These are phyloP conservation scores for Phytophthora kernoviae DNA, from an alignment of 352 stramenopile species.

Conservation along the genomic window DNA sequence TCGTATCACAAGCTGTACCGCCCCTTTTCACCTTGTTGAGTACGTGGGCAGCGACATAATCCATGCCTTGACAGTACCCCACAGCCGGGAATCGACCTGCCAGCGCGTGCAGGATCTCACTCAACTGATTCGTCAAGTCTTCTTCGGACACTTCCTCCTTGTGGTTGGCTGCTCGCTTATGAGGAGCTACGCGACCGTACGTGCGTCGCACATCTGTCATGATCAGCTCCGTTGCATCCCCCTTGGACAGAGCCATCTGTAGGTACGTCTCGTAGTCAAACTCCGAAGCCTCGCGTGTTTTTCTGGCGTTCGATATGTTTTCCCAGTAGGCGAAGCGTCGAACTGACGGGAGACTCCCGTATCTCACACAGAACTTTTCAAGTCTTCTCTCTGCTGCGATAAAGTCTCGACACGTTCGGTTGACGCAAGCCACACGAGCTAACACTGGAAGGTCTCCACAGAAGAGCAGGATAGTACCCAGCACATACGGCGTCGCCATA, in stretches of 20 bases:
- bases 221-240: slow-evolving; percentile 84
- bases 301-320: slow-evolving; percentile 45
- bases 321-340: slow-evolving; percentile 83
- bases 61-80: slow-evolving; percentile 89
- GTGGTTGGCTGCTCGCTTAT: slow-evolving; percentile 68
- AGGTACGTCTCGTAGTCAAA: slow-evolving; percentile 86
- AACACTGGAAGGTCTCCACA: slow-evolving; percentile 61
- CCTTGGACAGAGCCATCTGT: slow-evolving; percentile 84
- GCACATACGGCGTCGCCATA: slow-evolving; percentile 61
- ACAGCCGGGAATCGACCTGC: slow-evolving; percentile 81
- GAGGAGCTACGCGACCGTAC: slow-evolving; percentile 80
- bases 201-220: slow-evolving; percentile 84
- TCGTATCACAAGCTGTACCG: slow-evolving; percentile 34
- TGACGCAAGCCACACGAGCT: slow-evolving; percentile 54
- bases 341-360: slow-evolving; percentile 58
- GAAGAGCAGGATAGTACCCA: slow-evolving; percentile 80
- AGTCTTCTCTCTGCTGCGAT: slow-evolving; percentile 64
- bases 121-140: slow-evolving; percentile 77
- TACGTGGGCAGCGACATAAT: slow-evolving; percentile 86
- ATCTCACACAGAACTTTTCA: slow-evolving; percentile 87
- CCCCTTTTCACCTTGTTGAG: slow-evolving; percentile 84
- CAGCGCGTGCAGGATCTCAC: slow-evolving; percentile 80
- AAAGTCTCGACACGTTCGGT: slow-evolving; percentile 60
- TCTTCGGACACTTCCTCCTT: slow-evolving; percentile 67
- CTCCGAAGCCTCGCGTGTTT: slow-evolving; percentile 57